Base-by-base conservation (phyloP, 148 eudicot species). In the Vaccinium corymbosum region DNA sequence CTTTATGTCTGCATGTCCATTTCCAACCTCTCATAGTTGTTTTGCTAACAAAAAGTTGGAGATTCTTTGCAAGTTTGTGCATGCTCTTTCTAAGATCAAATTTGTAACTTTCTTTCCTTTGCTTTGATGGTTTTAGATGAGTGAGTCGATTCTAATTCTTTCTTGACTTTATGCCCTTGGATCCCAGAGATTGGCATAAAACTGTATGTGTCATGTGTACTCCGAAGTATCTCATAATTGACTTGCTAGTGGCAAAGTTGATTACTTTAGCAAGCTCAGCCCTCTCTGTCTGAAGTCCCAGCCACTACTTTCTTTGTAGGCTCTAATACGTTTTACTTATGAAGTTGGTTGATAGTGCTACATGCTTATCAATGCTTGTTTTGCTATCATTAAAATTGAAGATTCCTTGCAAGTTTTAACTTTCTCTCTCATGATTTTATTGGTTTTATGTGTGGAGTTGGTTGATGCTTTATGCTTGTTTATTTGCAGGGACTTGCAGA, bases 401-500 rank as follows among this genome's bases (percentile, higher is more conserved):
- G 27, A 51, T 10, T 51, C 19, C 19, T 51, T 77, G 80, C 7
- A 25, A 77, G 80, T 77, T 77, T 76, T 77, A 77, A 51, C 59
- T 46, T 7, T 38, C 52, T 75, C 11, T 75, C 52, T 75, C 48
- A 46, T 20, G 51, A 20, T 74, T 19, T 2, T 8, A 74, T 16
- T 35, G 78, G 17, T 22, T 1, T 61, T 25, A 17, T 20, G 3
- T 29, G 49, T 15, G 25, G 17, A 76, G 76, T 57, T 76, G 32
- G 7, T 32, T 86, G 53, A 46, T 77, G 19, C 20, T 27, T 17
- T 17, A n/a, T 57, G 11, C 19, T 48, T 27, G 80, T 72, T 32
- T 42, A 81, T 76, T 61, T 90, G 87, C 92, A 94, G 98, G 87
- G 91, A 91, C 81, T 89, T 94, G 68, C 87, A 85, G 89, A 88